A percentile compares a stretch with the other conserved stretches of the same genome.
These are phyloP conservation scores for Aspergillus floridensis DNA, from an alignment of 2,329 filamentous ascomycete species.

Conservation along the genomic window DNA sequence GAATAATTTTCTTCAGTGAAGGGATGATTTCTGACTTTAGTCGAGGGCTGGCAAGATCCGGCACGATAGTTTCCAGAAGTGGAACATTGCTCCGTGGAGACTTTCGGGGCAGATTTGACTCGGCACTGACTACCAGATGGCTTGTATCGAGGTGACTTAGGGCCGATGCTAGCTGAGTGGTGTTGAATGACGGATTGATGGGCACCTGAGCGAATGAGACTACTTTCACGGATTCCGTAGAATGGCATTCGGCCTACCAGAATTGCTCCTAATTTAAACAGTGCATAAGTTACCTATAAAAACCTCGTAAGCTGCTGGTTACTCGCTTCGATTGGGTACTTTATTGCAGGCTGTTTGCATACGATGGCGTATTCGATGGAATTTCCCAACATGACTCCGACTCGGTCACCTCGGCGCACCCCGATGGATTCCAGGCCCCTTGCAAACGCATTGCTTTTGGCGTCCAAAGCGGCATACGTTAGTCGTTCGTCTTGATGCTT, in stretches of 20 bases:
- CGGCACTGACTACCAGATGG: conserved; percentile 78
- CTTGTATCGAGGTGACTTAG: conserved; percentile 70
- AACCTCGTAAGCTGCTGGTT: conserved; percentile 12
- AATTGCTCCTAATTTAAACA: conserved; percentile 92
- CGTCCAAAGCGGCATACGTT: conserved; percentile 73
- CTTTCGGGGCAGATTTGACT: conserved; percentile 75
- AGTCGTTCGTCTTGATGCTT: conserved; percentile 62
- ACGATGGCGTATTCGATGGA: conserved; percentile 77
- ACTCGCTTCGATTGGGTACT: neutral
- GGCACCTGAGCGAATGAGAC: conserved; percentile 58
- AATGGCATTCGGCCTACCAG: conserved; percentile 53
- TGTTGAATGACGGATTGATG: conserved; percentile 85
- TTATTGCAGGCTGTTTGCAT: conserved; percentile 20
- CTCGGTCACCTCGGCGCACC: conserved; percentile 76
- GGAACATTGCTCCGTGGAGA: conserved; percentile 58
- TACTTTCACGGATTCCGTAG: too few species aligned
- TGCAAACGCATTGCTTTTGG: conserved; percentile 72
- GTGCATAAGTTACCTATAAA: conserved; percentile 66
- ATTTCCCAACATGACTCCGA: conserved; percentile 85
- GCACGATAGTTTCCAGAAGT: conserved; percentile 55
- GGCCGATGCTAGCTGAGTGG: conserved; percentile 72
- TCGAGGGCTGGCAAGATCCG: conserved; percentile 44
- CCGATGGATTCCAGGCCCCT: conserved; percentile 66
- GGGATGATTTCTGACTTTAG: conserved; percentile 62
- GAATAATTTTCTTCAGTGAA: conserved; percentile 66